Percentiles rank a stretch among this genome's conserved stretches.
phyloP scores from a whole-genome alignment of 495 filamentous ascomycete genomes.

The Penicillium cataractarum region DNA sequence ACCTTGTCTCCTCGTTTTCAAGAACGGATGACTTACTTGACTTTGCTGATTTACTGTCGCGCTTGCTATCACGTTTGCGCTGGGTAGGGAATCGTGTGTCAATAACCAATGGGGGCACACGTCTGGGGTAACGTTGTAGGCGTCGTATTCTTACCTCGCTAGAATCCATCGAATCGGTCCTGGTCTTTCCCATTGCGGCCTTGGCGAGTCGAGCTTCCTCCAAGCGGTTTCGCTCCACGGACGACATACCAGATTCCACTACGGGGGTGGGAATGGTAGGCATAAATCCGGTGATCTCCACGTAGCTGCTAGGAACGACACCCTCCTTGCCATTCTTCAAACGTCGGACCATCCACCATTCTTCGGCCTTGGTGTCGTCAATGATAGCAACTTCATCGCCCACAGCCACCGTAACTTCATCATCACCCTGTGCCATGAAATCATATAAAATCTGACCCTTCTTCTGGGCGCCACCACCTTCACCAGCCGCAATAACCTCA shows the following conservation, averaged over 20 bases:
- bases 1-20: slow-evolving; percentile 8
- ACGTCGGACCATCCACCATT: slow-evolving; percentile 97
- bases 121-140: not conserved
- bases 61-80: slow-evolving; percentile 69
- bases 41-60: slow-evolving; percentile 53
- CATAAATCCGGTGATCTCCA: slow-evolving; percentile 76
- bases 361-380: slow-evolving; percentile 88
- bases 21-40: slow-evolving; percentile 65
- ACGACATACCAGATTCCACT: slow-evolving; percentile 69
- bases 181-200: slow-evolving; percentile 66
- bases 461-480: slow-evolving; percentile 69
- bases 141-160: slow-evolving; percentile 62
- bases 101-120: slow-evolving; percentile 4
- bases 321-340: slow-evolving; percentile 90
- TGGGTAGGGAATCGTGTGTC: slow-evolving; percentile 47
- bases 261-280: slow-evolving; percentile 49
- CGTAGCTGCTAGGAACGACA: slow-evolving; percentile 97
- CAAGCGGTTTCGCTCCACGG: slow-evolving; percentile 77
- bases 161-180: slow-evolving; percentile 58
- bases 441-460: slow-evolving; percentile 87
- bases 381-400: slow-evolving; percentile 91
- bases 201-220: slow-evolving; percentile 83
- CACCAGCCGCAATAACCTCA: slow-evolving; percentile 82
- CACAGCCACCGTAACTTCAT: slow-evolving; percentile 89
- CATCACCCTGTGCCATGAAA: slow-evolving; percentile 93